These are phyloP conservation scores for Beta corolliflora DNA, from an alignment of 179 eudicot genomes.

Conservation along the genomic window DNA sequence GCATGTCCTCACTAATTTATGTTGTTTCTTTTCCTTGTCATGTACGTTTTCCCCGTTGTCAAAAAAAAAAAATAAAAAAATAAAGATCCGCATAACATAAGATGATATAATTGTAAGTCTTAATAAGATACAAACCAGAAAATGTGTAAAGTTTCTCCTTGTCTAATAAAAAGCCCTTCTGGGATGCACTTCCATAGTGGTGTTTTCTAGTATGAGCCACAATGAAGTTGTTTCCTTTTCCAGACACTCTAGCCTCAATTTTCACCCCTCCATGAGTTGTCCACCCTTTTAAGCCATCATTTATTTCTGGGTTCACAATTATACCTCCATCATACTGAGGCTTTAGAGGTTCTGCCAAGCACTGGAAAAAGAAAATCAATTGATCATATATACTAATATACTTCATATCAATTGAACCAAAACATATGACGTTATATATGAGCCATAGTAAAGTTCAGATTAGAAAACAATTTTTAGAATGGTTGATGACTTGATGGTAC, in stretches of 20 bases:
- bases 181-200: constrained; percentile 43
- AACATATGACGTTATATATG: too few species aligned
- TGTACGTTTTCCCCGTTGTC: too few species aligned
- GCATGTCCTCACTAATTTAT: too few species aligned
- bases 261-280: constrained; percentile 44
- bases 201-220: constrained; percentile 41
- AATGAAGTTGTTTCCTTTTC: constrained; percentile 50
- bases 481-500: too few species aligned
- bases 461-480: too few species aligned
- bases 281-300: constrained; percentile 61
- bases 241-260: constrained; percentile 34
- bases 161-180: constrained; percentile 40
- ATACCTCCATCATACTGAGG: constrained; percentile 71
- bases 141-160: constrained; percentile 48
- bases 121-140: constrained; percentile 44
- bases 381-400: neutral
- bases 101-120: neutral
- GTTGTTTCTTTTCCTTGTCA: too few species aligned
- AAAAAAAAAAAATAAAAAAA: too few species aligned
- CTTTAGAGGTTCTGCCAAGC: constrained; percentile 46
- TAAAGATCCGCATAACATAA: too few species aligned
- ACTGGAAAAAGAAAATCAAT: constrained; percentile 31
- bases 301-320: constrained; percentile 54
- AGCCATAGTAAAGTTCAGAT: too few species aligned
- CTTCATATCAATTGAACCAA: too few species aligned